Percentiles rank a stretch among this genome's conserved stretches.
Evolutionary conservation across 495 filamentous ascomycete genomes (phyloP).

Genomic region (Podospora pseudoanserina): DNA sequence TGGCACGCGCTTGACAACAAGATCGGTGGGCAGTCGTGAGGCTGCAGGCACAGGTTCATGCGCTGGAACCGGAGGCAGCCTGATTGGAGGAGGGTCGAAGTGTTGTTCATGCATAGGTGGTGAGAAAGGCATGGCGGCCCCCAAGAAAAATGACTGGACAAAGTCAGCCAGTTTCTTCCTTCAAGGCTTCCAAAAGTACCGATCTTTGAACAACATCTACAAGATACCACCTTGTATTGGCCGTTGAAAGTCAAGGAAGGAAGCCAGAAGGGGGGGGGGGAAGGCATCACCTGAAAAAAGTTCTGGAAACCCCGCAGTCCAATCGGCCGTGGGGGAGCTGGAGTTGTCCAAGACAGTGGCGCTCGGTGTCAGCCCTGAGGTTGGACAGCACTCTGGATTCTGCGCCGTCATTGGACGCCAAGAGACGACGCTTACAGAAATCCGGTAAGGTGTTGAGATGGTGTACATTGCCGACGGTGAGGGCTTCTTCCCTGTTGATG

Average conservation of each 20-base stretch:
- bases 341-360: not conserved
- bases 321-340: slow-evolving; percentile 2
- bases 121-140: not conserved
- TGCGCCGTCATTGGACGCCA: not conserved
- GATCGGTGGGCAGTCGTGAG: not conserved
- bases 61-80: slow-evolving; percentile 3
- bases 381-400: not conserved
- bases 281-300: not conserved
- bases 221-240: not conserved
- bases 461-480: not conserved
- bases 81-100: slow-evolving; percentile 1
- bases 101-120: slow-evolving; percentile 3
- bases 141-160: not conserved
- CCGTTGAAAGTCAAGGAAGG: not conserved
- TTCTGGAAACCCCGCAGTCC: slow-evolving; percentile 3
- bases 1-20: slow-evolving; percentile 3
- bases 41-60: slow-evolving; percentile 10
- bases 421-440: not conserved
- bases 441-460: not conserved
- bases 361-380: not conserved
- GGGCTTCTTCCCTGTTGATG: not conserved
- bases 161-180: not conserved
- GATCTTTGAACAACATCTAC: not conserved
- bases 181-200: not conserved
- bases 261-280: not conserved